These are phyloP conservation scores for Globisporangium heterothallicum DNA, from an alignment of 352 stramenopile genomes.

Conservation along the genomic window DNA sequence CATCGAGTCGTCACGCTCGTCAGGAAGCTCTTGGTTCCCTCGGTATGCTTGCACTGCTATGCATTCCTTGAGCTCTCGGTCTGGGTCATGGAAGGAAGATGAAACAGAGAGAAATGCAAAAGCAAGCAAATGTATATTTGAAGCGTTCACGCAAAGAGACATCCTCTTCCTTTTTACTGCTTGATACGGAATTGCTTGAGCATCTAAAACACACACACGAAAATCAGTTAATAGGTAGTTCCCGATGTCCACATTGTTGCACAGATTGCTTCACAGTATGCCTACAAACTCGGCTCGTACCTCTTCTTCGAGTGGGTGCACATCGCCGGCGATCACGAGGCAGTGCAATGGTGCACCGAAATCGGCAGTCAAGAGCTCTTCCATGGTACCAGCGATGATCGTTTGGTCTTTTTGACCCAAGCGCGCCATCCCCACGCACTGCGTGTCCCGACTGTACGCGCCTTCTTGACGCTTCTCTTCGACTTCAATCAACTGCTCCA, in stretches of 20 bases:
- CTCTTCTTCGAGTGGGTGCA: conserved; percentile 96
- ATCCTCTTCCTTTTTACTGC: conserved; percentile 17
- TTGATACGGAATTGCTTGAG: conserved; percentile 55
- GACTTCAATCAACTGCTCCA: conserved; percentile 95
- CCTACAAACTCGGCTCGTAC: conserved; percentile 45
- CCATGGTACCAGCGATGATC: conserved; percentile 95
- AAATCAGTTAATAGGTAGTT: conserved; percentile 1
- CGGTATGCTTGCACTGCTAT: too few relatives aligned
- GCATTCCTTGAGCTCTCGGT: too few relatives aligned
- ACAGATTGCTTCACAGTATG: too few relatives aligned
- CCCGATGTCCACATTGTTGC: too few relatives aligned
- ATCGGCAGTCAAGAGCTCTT: conserved; percentile 91
- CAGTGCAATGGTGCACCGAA: conserved; percentile 96
- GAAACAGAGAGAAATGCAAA: too few relatives aligned
- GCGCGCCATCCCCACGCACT: conserved; percentile 92
- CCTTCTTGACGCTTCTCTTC: conserved; percentile 84
- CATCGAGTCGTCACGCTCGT: too few relatives aligned
- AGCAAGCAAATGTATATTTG: too few relatives aligned
- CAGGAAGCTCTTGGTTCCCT: too few relatives aligned
- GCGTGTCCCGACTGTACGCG: conserved; percentile 77
- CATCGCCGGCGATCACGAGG: conserved; percentile 93
- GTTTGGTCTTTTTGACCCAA: conserved; percentile 90
- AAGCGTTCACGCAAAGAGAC: too few relatives aligned
- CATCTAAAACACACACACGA: conserved; percentile 25
- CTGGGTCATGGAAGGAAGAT: too few relatives aligned